Percentiles rank a stretch among this genome's conserved stretches.
Conservation (phyloP, 2,329 filamentous ascomycete species). For the Sarocladium kiliense region DNA sequence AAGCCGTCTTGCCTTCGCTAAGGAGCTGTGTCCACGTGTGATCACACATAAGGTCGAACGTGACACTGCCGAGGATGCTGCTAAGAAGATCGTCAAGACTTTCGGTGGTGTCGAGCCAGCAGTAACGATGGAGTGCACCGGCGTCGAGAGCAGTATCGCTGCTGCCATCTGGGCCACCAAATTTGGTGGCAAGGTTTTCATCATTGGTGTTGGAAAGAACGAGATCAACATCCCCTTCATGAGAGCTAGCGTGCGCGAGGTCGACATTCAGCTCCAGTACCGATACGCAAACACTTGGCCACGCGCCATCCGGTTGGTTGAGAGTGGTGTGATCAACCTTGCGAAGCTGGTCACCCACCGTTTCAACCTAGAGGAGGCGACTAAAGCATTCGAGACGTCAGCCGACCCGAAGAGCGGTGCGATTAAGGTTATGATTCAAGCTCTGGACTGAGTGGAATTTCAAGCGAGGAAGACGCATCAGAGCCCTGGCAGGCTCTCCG, state of each 20-base stretch:
- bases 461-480: no score
- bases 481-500: no score
- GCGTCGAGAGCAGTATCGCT: constrained; percentile 83
- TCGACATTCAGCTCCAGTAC: constrained; percentile 96
- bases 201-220: constrained; percentile 92
- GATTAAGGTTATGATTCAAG: constrained; percentile 97
- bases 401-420: constrained; percentile 84
- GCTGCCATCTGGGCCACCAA: constrained; percentile 85
- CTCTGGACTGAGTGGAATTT: constrained; percentile 38
- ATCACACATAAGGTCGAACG: constrained; percentile 74
- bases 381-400: constrained; percentile 86
- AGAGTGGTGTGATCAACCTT: constrained; percentile 79
- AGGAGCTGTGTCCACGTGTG: constrained; percentile 73
- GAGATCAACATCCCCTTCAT: constrained; percentile 97
- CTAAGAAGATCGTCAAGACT: constrained; percentile 58
- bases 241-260: constrained; percentile 82
- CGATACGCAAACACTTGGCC: constrained; percentile 97
- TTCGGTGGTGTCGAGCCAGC: constrained; percentile 78
- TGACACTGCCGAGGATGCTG: constrained; percentile 64
- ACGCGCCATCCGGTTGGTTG: constrained; percentile 79
- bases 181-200: constrained; percentile 95
- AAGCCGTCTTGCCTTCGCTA: constrained; percentile 77
- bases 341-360: constrained; percentile 82
- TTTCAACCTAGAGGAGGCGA: constrained; percentile 77
- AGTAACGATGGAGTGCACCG: constrained; percentile 86